Evolutionary conservation across 2,329 filamentous ascomycete species (phyloP).

Genomic region (Sclerotinia sclerotiorum): DNA sequence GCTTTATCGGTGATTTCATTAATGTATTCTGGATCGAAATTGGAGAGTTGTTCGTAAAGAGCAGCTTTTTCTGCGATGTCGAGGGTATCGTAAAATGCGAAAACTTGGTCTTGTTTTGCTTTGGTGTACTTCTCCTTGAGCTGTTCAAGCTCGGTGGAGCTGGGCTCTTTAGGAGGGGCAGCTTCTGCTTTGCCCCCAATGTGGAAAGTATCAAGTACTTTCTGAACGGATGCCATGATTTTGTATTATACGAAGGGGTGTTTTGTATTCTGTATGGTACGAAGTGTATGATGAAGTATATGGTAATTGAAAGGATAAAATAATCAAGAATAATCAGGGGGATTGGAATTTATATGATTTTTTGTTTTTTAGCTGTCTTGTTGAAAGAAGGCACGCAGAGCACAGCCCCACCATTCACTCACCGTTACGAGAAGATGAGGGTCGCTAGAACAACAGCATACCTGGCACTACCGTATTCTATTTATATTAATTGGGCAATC

Average conservation of each 20-base stretch:
- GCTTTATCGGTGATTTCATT: constrained; percentile 82
- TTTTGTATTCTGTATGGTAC: neutral
- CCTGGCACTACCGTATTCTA: neutral
- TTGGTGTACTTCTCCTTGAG: constrained; percentile 72
- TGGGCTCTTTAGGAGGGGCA: constrained; percentile 40
- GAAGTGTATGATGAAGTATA: neutral
- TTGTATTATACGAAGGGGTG: neutral
- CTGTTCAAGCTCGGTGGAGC: constrained; percentile 45
- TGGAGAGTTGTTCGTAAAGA: constrained; percentile 78
- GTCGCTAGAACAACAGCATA: constrained; percentile 26
- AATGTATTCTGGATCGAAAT: constrained; percentile 82
- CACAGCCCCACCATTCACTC: constrained; percentile 33
- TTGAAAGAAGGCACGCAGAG: constrained; percentile 24
- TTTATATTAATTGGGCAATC: constrained; percentile 3
- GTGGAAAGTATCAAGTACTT: constrained; percentile 49
- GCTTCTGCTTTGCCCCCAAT: constrained; percentile 37
- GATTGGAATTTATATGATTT: constrained; percentile 19
- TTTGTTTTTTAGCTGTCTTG: constrained; percentile 8
- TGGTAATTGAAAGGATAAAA: neutral
- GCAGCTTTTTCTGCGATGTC: constrained; percentile 68
- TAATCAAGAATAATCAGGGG: neutral
- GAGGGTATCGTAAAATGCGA: constrained; percentile 84
- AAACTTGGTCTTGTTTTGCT: constrained; percentile 78
- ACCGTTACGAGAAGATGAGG: constrained; percentile 14
- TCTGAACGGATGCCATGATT: constrained; percentile 45